Base-by-base conservation (phyloP, 179 eudicot genomes). In the Beta macrorhiza region DNA sequence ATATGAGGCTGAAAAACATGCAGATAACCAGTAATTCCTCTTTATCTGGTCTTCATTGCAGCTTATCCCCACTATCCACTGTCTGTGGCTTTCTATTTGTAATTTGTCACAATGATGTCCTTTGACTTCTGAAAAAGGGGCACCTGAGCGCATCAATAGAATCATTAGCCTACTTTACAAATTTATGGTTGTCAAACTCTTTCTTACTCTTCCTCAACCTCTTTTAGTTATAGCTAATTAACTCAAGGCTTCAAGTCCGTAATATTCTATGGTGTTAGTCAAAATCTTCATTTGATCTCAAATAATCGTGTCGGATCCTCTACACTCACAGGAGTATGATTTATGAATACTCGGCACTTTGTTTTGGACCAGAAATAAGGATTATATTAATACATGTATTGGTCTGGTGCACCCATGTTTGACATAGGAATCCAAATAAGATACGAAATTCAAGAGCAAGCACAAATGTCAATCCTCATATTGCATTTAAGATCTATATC, bases 41-140 rank as follows among this genome's bases (percentile, higher is more conserved):
- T 72, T 63, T 64, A 45, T 45, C 19, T 16, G 55, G 67, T 68
- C 25, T 72, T 49, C 63, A 75, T 75, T 45, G 70, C 62, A 68
- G 49, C 44, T 70, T 64, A 65, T 84, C 32, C 29, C 87, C 87
- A 85, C 87, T 79, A 79, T 65, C 65, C 76, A 42, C 17, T 85
- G 87, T 79, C 85, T 79, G 17, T 64, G 84, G 76, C 83, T 82
- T 85, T 85, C 83, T 64, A 75, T 44, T 67, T 79, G 80, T 75
- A 57, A 75, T 44, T 67, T 79, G 80, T 75, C 80, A 79, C 51
- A 74, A 75, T 82, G 42, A 82, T 82, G 75, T 13, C 81, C 79
- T 56, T 79, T 82, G 87, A 82, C 87, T 82, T 80, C 42, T 82
- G 25, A 62, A 55, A 69, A 82, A 82, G 80, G 62, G 79, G 7